Evolutionary conservation across 192 early-diverging fungal genomes (phyloP), one percentile per base, ranked within the genome.

Genomic region (Rhizoclosmatium sp.): DNA sequence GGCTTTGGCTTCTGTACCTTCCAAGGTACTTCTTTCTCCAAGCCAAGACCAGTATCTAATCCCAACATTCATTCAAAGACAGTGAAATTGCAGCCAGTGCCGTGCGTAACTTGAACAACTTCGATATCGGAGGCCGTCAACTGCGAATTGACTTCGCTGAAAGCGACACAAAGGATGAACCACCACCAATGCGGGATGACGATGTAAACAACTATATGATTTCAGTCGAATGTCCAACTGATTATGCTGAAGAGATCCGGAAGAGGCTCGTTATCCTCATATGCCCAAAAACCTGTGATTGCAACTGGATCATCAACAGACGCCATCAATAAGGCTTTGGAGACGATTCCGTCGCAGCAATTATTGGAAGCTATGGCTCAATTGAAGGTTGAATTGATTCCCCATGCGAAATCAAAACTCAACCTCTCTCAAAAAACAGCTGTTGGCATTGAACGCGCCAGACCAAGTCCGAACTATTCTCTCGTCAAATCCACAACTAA

Each of bases 1-100:
- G 97, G 97, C 14, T 99, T 92, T 87, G 97, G 97, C 19, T 97
- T 97, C 85, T 96, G 95, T 74, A 94, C 96, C 78, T 98, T 91
- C 58, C 88, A 92, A 69, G 92, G 92, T 92, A 12, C 41, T 14
- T n/a, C 41, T 41, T 41, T 21, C 21, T 47, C 46, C 9, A 49
- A 12, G 39, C 64, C 40, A 41, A 71, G 67, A 64, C 62, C 44
- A 5, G 47, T 48, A 41, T 19, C 45, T 31, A 45, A 14, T 3
- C 40, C 41, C 48, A 41, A 23, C 9, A 31, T 69, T 77, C 44
- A 31, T 69, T 41, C 46, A 16, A 60, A 83, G 97, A 98, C 80
- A 83, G 90, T 39, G 91, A 95, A 72, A 97, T 95, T n/a, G 97
- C 97, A 7, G 92, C 94, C 31, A 96, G 95, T 78, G 97, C 97